Percentiles rank a stretch among this genome's conserved stretches.
Conservation (phyloP, 192 early-diverging fungal species). For the Spinellus fusiger region DNA sequence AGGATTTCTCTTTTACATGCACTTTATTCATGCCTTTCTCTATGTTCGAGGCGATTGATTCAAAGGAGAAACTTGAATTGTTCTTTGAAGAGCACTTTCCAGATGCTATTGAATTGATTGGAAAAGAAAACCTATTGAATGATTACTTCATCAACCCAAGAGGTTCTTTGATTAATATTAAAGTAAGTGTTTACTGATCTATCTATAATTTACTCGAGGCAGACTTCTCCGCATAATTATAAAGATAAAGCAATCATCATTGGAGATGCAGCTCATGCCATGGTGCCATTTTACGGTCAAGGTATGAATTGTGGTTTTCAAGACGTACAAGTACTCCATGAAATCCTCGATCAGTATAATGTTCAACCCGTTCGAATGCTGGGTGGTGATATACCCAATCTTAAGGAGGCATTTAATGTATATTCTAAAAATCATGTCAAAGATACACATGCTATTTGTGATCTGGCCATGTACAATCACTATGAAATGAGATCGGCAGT, state of each 20-base stretch:
- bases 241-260: constrained; percentile 70
- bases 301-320: constrained; percentile 99
- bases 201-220: neutral
- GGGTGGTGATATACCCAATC: constrained; percentile 12
- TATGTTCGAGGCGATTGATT: constrained; percentile 71
- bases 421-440: constrained; percentile 64
- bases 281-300: constrained; percentile 98
- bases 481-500: constrained; percentile 90
- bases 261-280: constrained; percentile 95
- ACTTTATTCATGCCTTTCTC: constrained; percentile 94
- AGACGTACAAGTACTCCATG: constrained; percentile 69
- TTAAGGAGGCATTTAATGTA: constrained; percentile 61
- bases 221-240: constrained; percentile 72
- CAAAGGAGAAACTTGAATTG: constrained; percentile 47
- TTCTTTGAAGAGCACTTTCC: constrained; percentile 76
- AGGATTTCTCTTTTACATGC: constrained; percentile 91
- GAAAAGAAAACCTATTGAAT: constrained; percentile 56
- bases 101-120: constrained; percentile 76
- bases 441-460: constrained; percentile 85
- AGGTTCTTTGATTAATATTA: constrained; percentile 78
- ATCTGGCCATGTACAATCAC: constrained; percentile 92
- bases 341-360: constrained; percentile 50
- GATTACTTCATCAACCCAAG: constrained; percentile 84
- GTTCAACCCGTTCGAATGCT: constrained; percentile 19
- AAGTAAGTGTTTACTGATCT: constrained; percentile 38